Evolutionary conservation across 768 basidiomycete genomes (phyloP).

Genomic region (Fibroporia radiculosa): DNA sequence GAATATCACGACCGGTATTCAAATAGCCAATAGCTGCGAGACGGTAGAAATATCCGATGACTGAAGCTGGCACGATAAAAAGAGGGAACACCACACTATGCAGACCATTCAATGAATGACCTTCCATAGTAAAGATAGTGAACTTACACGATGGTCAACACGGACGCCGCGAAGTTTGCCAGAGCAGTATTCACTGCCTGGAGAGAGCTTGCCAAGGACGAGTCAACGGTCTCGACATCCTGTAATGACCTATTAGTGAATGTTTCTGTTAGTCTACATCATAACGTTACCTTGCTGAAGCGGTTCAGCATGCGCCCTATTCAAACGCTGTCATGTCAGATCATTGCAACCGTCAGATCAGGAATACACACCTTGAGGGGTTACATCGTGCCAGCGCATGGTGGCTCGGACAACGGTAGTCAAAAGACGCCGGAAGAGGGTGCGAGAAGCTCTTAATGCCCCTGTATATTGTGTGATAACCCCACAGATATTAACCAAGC

Average conservation of each 20-base stretch:
- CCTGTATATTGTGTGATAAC: conserved; percentile 54
- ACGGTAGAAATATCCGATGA: conserved; percentile 72
- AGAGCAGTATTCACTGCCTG: conserved; percentile 73
- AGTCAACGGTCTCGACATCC: conserved; percentile 86
- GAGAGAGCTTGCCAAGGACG: conserved; percentile 56
- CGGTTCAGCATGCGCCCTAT: conserved; percentile 80
- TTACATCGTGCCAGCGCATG: conserved; percentile 80
- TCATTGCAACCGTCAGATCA: neutral
- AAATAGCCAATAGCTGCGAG: conserved; percentile 64
- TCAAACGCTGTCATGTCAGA: neutral
- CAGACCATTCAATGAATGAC: conserved; percentile 12
- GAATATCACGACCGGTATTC: conserved; percentile 74
- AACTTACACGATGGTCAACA: conserved; percentile 62
- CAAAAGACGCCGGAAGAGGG: conserved; percentile 44
- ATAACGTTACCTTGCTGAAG: conserved; percentile 57
- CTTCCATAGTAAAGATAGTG: conserved; percentile 4
- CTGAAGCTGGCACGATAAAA: conserved; percentile 70
- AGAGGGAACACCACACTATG: conserved; percentile 65
- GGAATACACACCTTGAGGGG: conserved; percentile 54
- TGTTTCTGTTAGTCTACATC: too few species aligned
- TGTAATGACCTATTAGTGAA: conserved; percentile 18
- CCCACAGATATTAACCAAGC: conserved; percentile 38
- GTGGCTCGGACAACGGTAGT: conserved; percentile 71
- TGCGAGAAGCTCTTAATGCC: conserved; percentile 32
- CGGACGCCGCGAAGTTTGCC: conserved; percentile 69